Evolutionary conservation across 352 stramenopile species (phyloP).

Genomic region (Phytopythium mirpurense): DNA sequence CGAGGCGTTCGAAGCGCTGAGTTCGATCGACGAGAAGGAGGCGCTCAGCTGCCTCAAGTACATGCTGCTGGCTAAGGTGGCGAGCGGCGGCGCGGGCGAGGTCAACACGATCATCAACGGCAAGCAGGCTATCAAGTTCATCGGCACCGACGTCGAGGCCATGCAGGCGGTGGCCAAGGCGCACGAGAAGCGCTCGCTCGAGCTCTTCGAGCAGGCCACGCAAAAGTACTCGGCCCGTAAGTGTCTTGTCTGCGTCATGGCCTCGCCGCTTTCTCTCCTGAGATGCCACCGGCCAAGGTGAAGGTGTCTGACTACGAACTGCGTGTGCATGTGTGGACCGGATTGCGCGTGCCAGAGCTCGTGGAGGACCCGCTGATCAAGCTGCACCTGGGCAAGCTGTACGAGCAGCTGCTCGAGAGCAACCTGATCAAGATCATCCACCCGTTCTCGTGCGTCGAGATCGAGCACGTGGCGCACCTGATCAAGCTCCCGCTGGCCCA

Average conservation of each 20-base stretch:
- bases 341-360: slow-evolving; percentile 42
- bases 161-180: slow-evolving; percentile 95
- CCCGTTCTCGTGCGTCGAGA: slow-evolving; percentile 96
- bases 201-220: slow-evolving; percentile 78
- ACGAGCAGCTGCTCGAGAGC: slow-evolving; percentile 97
- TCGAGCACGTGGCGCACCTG: slow-evolving; percentile 94
- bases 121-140: slow-evolving; percentile 97
- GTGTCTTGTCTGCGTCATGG: slow-evolving; percentile 8
- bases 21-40: slow-evolving; percentile 86
- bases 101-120: slow-evolving; percentile 94
- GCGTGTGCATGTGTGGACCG: not conserved
- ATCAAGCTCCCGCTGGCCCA: slow-evolving; percentile 94
- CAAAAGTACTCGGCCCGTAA: slow-evolving; percentile 86
- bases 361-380: slow-evolving; percentile 86
- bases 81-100: slow-evolving; percentile 89
- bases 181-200: slow-evolving; percentile 93
- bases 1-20: slow-evolving; percentile 95
- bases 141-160: slow-evolving; percentile 93
- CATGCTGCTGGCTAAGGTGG: slow-evolving; percentile 97
- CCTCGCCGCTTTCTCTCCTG: not conserved
- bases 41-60: slow-evolving; percentile 94
- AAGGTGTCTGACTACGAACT: too few species aligned
- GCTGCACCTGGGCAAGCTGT: slow-evolving; percentile 95
- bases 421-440: slow-evolving; percentile 99
- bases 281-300: too few species aligned